Evolutionary conservation across 2,329 filamentous ascomycete species (phyloP), one percentile per base, ranked within the genome.

Genomic region (Calycina herbarum): DNA sequence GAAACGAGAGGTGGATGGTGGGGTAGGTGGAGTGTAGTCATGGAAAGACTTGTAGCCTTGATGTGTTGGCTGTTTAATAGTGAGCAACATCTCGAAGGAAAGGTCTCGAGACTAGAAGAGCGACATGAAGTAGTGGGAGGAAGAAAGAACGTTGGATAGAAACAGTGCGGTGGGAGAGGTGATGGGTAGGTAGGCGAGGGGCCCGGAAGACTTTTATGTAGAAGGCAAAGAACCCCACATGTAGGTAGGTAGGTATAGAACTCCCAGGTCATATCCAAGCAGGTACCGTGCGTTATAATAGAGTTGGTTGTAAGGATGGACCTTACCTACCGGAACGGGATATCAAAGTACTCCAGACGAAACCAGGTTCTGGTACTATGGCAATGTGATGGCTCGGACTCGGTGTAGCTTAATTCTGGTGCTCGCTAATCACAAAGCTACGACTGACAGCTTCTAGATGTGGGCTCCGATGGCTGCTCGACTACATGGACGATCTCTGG

Each of bases 61-160:
- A 74, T 81, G 78, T 74, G 78, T 76, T 69, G 78, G 77, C 72
- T 81, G 79, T 72, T 82, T 82, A 65, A 82, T 75, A 71, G 81
- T 83, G 77, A 84, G 82, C 77, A 83, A 81, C 81, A 83, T 83
- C 71, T 72, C 73, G 73, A 72, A 64, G 70, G 68, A 69, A 71
- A 74, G 70, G 57, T 72, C 72, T 66, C 66, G 68, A 72, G 73
- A 69, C 62, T 71, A 72, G 66, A 71, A 71, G 67, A 68, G 63
- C 70, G 72, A 73, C 66, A 73, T 70, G 71, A 75, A 69, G 67
- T 61, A 56, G 63, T 67, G 61, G 62, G 66, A 71, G 66, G 67
- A 64, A 70, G 64, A 68, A 68, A 61, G 63, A 67, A 74, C 71
- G 69, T 72, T 74, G 71, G 64, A 69, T 66, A 66, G 71, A 64